Evolutionary conservation across 2,329 filamentous ascomycete species (phyloP).

Genomic region (Colletotrichum kahawae): DNA sequence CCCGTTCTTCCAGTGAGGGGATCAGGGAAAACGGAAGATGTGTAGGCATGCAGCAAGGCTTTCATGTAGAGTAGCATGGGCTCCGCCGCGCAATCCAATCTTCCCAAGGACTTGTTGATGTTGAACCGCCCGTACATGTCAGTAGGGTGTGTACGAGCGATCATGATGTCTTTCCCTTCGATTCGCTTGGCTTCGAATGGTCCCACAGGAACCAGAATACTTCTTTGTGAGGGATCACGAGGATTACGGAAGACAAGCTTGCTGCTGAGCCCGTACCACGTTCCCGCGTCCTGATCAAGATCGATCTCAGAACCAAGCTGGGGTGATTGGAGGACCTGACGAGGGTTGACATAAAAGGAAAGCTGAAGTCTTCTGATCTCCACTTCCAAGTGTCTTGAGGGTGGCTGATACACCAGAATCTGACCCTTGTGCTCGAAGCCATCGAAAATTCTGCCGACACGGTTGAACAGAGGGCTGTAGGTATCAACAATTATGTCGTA

Average conservation of each 20-base stretch:
- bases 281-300: conserved; percentile 61
- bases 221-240: conserved; percentile 44
- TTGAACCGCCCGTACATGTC: conserved; percentile 53
- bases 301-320: conserved; percentile 61
- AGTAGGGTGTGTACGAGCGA: conserved; percentile 33
- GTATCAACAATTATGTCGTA: conserved; percentile 52
- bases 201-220: conserved; percentile 60
- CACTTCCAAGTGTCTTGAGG: conserved; percentile 37
- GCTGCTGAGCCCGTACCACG: conserved; percentile 62
- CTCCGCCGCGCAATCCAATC: conserved; percentile 63
- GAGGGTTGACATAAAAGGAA: conserved; percentile 53
- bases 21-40: conserved; percentile 63
- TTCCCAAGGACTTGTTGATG: conserved; percentile 59
- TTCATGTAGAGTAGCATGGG: conserved; percentile 59
- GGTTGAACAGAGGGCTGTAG: conserved; percentile 41
- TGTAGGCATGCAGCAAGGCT: conserved; percentile 64
- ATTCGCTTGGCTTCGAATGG: neutral
- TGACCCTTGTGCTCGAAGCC: conserved; percentile 50
- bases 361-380: conserved; percentile 60
- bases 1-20: conserved; percentile 63
- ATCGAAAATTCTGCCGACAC: conserved; percentile 49
- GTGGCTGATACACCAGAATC: conserved; percentile 53
- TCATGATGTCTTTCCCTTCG: conserved; percentile 16
- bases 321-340: conserved; percentile 46
- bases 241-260: conserved; percentile 61